A percentile compares a stretch with the other conserved stretches of the same genome.
phyloP scores from a whole-genome alignment of 2,329 filamentous ascomycete species.

The Ceratocystis cacaofunesta region DNA sequence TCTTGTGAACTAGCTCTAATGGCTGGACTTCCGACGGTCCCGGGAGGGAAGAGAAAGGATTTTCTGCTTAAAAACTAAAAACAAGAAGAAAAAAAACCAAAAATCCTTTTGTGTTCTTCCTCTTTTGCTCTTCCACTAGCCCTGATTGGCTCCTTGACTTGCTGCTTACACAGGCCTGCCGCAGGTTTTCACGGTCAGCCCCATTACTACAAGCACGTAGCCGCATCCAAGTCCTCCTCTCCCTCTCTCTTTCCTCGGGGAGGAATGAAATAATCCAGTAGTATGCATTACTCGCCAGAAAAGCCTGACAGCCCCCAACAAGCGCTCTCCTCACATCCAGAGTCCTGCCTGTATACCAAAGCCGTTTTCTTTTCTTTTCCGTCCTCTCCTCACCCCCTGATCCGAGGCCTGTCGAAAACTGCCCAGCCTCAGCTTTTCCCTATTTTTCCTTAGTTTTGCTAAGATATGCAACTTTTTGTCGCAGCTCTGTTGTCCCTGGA shows the following conservation, averaged over 20 bases:
- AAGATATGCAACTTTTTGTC: not conserved
- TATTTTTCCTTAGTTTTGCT: too few species aligned
- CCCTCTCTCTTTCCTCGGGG: too few species aligned
- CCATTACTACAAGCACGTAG: too few species aligned
- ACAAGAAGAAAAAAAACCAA: not conserved
- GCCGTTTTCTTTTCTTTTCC: not conserved
- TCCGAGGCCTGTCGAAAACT: not conserved
- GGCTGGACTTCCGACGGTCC: not conserved
- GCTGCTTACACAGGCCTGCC: not conserved
- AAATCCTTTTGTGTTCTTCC: not conserved
- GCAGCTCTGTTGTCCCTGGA: not conserved
- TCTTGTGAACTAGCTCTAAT: too few species aligned
- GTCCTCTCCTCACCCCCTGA: not conserved
- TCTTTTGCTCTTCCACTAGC: not conserved
- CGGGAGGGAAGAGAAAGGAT: not conserved
- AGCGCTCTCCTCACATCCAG: too few species aligned
- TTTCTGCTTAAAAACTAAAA: not conserved
- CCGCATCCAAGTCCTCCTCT: too few species aligned
- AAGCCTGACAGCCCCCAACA: too few species aligned
- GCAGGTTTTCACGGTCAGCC: too few species aligned
- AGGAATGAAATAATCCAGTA: too few species aligned
- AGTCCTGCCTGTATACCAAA: too few species aligned
- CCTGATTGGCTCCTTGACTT: not conserved
- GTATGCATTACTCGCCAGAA: too few species aligned
- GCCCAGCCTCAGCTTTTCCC: too few species aligned